Conservation (phyloP, 176 grass and related monocot genomes). For the Musa itinerans region DNA sequence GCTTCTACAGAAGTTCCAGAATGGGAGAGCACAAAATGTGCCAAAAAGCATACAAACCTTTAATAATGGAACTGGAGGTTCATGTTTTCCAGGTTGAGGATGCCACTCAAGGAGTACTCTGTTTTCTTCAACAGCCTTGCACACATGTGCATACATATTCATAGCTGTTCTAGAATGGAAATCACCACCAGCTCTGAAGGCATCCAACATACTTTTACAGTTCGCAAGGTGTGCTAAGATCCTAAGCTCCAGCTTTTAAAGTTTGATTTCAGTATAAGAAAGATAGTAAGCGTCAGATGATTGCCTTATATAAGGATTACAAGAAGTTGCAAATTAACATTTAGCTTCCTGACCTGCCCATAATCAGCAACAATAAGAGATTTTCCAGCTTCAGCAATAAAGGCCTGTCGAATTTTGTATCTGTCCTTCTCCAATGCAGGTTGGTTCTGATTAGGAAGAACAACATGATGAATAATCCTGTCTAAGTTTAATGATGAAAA, state of each 20-base stretch:
- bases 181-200: conserved; percentile 87
- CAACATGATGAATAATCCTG: conserved; percentile 5
- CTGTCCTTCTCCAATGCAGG: conserved; percentile 89
- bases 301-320: not conserved
- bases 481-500: not conserved
- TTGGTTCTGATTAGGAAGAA: conserved; percentile 60
- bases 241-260: conserved; percentile 79
- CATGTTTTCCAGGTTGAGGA: conserved; percentile 76
- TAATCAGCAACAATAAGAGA: conserved; percentile 99
- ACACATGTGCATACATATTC: conserved; percentile 91
- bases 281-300: not conserved
- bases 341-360: conserved; percentile 52
- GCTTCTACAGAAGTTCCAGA: not conserved
- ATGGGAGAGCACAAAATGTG: conserved; percentile 1
- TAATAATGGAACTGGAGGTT: conserved; percentile 71
- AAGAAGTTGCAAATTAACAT: not conserved
- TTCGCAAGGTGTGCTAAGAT: conserved; percentile 89
- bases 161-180: conserved; percentile 96
- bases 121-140: conserved; percentile 63
- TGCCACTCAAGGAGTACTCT: conserved; percentile 94
- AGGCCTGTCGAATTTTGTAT: conserved; percentile 95
- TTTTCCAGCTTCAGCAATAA: conserved; percentile 76
- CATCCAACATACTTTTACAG: conserved; percentile 88
- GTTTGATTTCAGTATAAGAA: conserved; percentile 12
- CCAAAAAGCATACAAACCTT: conserved; percentile 41